These are phyloP conservation scores for Aspergillus brasiliensis DNA, from an alignment of 2,329 filamentous ascomycete genomes.

Conservation along the genomic window DNA sequence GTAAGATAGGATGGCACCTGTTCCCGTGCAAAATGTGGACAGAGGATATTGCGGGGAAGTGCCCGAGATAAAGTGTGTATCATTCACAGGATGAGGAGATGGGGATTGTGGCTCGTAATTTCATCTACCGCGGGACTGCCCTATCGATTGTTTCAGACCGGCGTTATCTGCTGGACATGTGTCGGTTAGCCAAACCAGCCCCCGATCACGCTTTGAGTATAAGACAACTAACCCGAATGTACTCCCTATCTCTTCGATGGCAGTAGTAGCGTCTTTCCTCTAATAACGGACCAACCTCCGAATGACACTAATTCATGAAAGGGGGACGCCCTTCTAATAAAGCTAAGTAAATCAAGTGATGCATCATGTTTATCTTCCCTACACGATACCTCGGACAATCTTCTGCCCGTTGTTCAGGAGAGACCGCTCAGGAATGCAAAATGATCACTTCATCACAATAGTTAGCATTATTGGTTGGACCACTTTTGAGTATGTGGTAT, in stretches of 20 bases:
- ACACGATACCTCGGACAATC: not conserved
- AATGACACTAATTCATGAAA: not conserved
- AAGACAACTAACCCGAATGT: too few relatives aligned
- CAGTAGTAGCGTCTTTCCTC: too few relatives aligned
- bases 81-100: not conserved
- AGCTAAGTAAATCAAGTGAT: not conserved
- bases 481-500: not conserved
- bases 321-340: not conserved
- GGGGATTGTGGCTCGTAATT: constrained; percentile 6
- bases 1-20: not conserved
- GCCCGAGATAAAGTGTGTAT: constrained; percentile 2
- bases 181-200: too few relatives aligned
- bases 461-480: not conserved
- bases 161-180: not conserved
- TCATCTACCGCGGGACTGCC: constrained; percentile 8
- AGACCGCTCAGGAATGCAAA: not conserved
- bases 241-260: too few relatives aligned
- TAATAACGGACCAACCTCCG: too few relatives aligned
- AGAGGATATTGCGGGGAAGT: constrained; percentile 14
- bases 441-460: not conserved
- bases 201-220: too few relatives aligned
- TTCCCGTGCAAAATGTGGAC: not conserved
- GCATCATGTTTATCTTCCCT: not conserved
- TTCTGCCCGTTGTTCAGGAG: not conserved
- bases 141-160: constrained; percentile 8